These are phyloP conservation scores for Limonomyces culmigenus DNA, from an alignment of 1,284 basidiomycete genomes.

Conservation along the genomic window DNA sequence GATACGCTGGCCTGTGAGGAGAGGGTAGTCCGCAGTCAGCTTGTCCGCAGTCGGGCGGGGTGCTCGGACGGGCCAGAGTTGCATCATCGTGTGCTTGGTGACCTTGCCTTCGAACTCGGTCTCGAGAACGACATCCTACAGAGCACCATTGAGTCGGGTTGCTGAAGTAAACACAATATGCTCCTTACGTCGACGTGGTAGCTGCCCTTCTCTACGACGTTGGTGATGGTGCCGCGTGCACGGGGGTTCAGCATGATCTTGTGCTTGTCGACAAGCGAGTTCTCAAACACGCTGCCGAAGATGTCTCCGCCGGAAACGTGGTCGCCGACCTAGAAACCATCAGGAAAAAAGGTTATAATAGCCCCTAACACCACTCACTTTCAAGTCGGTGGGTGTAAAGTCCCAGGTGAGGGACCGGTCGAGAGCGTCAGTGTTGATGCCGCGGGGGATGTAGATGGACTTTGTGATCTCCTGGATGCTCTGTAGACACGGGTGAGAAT, in stretches of 20 bases:
- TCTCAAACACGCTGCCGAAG: slow-evolving; percentile 92
- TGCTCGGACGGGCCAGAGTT: slow-evolving; percentile 97
- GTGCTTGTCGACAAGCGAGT: slow-evolving; percentile 91
- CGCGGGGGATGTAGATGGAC: slow-evolving; percentile 96
- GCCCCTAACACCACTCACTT: slow-evolving; percentile 31
- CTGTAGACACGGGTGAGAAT: slow-evolving; percentile 22
- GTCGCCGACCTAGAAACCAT: slow-evolving; percentile 63
- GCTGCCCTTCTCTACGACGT: slow-evolving; percentile 87
- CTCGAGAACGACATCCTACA: slow-evolving; percentile 85
- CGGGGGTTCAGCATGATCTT: slow-evolving; percentile 94
- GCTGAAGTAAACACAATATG: slow-evolving; percentile 6
- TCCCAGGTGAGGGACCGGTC: slow-evolving; percentile 89
- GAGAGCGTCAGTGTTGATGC: slow-evolving; percentile 94
- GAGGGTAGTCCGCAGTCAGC: slow-evolving; percentile 81
- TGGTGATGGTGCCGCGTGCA: slow-evolving; percentile 88
- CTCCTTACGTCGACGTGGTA: slow-evolving; percentile 78
- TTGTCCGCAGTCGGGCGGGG: slow-evolving; percentile 93
- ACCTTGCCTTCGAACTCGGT: slow-evolving; percentile 96
- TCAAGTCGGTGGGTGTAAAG: slow-evolving; percentile 77
- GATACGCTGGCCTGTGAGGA: slow-evolving; percentile 94
- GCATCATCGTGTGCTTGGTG: slow-evolving; percentile 91
- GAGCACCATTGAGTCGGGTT: slow-evolving; percentile 3
- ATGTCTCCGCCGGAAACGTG: slow-evolving; percentile 96
- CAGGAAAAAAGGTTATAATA: neutral
- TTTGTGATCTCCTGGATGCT: slow-evolving; percentile 92